These are phyloP conservation scores for Boletus rubroflammeus DNA, from an alignment of 768 basidiomycete species.

Conservation along the genomic window DNA sequence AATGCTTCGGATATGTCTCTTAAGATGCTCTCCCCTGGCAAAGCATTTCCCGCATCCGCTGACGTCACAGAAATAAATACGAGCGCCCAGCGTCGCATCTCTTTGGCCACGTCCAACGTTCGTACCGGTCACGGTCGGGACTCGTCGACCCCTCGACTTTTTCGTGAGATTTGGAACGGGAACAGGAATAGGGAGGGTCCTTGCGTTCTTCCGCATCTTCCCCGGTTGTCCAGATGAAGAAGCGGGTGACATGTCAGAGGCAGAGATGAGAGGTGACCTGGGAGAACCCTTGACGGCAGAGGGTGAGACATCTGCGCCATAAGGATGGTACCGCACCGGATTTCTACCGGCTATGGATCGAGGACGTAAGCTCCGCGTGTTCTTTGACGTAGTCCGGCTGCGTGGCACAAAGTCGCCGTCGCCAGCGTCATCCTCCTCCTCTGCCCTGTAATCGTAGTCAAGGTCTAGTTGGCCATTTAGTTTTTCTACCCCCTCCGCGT, in stretches of 20 bases:
- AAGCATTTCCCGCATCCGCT: constrained; percentile 86
- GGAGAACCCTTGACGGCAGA: constrained; percentile 31
- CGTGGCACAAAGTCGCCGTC: constrained; percentile 35
- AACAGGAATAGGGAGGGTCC: constrained; percentile 51
- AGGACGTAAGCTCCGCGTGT: constrained; percentile 36
- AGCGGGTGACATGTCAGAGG: constrained; percentile 27
- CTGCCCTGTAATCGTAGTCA: constrained; percentile 30
- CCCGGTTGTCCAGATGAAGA: constrained; percentile 23
- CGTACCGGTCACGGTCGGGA: constrained; percentile 48
- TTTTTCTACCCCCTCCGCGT: constrained; percentile 27
- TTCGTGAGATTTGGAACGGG: constrained; percentile 69
- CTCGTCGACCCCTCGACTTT: constrained; percentile 64
- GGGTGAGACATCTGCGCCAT: constrained; percentile 25
- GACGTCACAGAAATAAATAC: constrained; percentile 73
- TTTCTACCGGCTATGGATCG: constrained; percentile 33
- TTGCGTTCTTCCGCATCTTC: constrained; percentile 34
- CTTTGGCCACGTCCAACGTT: constrained; percentile 28
- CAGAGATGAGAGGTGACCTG: constrained; percentile 31
- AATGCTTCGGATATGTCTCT: constrained; percentile 83
- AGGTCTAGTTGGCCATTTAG: constrained; percentile 16
- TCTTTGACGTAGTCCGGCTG: constrained; percentile 35
- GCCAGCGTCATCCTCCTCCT: constrained; percentile 29
- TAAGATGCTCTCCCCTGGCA: constrained; percentile 84
- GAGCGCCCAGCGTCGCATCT: constrained; percentile 38
- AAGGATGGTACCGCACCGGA: constrained; percentile 33